A percentile compares a stretch with the other conserved stretches of the same genome.
phyloP scores from a whole-genome alignment of 108 stramenopile species.

The Bacterosira constricta region DNA sequence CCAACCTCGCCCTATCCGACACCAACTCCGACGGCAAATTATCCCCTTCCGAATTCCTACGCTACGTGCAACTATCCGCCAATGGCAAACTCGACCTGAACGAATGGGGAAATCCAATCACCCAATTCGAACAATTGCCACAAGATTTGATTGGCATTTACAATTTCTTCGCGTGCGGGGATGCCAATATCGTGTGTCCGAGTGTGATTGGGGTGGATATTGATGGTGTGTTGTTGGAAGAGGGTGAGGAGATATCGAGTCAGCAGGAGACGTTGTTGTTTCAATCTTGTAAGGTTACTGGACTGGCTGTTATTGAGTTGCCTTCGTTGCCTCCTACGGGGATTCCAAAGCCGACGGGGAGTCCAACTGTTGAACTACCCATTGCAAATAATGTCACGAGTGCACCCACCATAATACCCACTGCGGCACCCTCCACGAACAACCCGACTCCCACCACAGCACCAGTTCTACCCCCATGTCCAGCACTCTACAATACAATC shows the following conservation, averaged over 20 bases:
- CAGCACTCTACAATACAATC: conserved; percentile 7
- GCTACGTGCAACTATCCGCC: conserved; percentile 22
- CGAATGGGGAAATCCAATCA: conserved; percentile 25
- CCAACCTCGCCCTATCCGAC: conserved; percentile 21
- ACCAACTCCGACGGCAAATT: conserved; percentile 13
- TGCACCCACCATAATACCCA: background rate
- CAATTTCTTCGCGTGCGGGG: conserved; percentile 45
- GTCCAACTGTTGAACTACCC: no score
- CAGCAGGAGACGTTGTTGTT: conserved; percentile 9
- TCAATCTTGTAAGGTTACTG: conserved; percentile 8
- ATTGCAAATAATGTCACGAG: no score
- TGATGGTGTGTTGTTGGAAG: background rate
- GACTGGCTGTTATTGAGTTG: no score
- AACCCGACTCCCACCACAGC: no score
- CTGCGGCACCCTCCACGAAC: no score
- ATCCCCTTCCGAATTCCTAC: conserved; percentile 32
- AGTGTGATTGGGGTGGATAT: conserved; percentile 37
- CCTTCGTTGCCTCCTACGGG: no score
- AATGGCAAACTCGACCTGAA: conserved; percentile 11
- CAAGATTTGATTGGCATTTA: conserved; percentile 21
- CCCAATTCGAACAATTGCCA: conserved; percentile 14
- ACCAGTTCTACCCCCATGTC: background rate
- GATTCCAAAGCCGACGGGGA: no score
- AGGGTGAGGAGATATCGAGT: background rate
- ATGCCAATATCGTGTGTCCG: conserved; percentile 31